Conservation (phyloP, 768 basidiomycete species). For the Infundibulicybe gibba region DNA sequence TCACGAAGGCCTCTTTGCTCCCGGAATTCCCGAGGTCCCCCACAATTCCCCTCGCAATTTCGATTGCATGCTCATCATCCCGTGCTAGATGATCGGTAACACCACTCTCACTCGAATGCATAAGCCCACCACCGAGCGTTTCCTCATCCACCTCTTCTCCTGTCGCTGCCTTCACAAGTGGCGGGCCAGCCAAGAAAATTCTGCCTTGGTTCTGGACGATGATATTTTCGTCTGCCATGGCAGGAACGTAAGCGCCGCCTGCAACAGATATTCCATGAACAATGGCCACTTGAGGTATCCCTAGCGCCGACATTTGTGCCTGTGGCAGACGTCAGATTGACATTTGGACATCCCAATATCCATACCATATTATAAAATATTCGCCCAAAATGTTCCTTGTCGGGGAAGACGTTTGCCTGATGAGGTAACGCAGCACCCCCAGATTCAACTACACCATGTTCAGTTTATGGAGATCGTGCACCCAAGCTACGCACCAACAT, state of each 20-base stretch:
- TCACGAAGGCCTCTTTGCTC: conserved; percentile 44
- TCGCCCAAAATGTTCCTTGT: conserved; percentile 92
- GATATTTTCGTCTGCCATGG: conserved; percentile 94
- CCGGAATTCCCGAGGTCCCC: conserved; percentile 73
- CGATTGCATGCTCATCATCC: conserved; percentile 83
- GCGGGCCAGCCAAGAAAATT: conserved; percentile 94
- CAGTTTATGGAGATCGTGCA: background rate
- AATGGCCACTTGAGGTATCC: conserved; percentile 88
- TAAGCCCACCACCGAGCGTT: conserved; percentile 83
- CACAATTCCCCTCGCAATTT: conserved; percentile 72
- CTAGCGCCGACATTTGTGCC: conserved; percentile 91
- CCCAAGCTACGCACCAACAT: conserved; percentile 61
- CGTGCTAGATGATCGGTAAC: conserved; percentile 86
- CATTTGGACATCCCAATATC: background rate
- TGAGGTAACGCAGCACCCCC: conserved; percentile 91
- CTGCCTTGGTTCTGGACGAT: conserved; percentile 89
- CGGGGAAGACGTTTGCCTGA: conserved; percentile 94
- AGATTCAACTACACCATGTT: conserved; percentile 66
- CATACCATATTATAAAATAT: conserved; percentile 96
- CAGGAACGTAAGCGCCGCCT: conserved; percentile 91
- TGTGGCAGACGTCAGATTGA: conserved; percentile 21
- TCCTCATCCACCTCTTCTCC: conserved; percentile 94
- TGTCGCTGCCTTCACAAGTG: conserved; percentile 91
- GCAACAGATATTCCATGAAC: conserved; percentile 96
- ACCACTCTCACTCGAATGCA: conserved; percentile 91